Evolutionary conservation across 805 yeast genomes (phyloP), one percentile per base, ranked within the genome.

Genomic region (Wickerhamomyces rabaulensis): DNA sequence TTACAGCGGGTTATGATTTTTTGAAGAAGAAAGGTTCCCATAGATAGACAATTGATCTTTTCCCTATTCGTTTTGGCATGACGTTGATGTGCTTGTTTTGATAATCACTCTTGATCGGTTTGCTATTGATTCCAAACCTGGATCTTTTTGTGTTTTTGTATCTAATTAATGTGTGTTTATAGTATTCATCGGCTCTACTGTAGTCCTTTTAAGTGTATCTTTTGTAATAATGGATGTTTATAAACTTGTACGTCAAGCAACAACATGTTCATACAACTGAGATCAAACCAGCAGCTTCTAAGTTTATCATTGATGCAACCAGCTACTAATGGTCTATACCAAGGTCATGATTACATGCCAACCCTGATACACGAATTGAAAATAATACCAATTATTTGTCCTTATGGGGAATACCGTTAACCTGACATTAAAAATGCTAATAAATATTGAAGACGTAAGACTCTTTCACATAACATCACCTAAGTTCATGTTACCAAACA

Each of bases 1-100:
- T 29, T 70, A 70, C 52, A 51, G 53, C 42, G 72, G 70, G 6
- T 44, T 63, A 42, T 36, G 23, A 53, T 66, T 6, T 60, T 10
- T 10, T 8, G 27, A 33, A 33, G 17, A 6, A 3, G 6, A 25
- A 16, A 15, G 19, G 20, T 9, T 9, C 8, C 6, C 36, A 16
- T n/a, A 31, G 46, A 19, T 31, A 25, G 39, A n/a, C 17, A 13
- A 26, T 39, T 21, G 15, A 19, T 40, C 2, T 9, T 16, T 25
- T 27, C 41, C 31, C 16, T 43, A 7, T 27, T 37, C 20, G n/a
- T 12, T 27, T 9, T 27, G n/a, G 31, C 31, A 25, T 25, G 27
- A 27, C n/a, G 3, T 4, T 27, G 15, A 13, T 13, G 31, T 27
- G 31, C 31, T 4, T 13, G 31, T 27, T 27, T 27, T 27, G 3